A percentile compares a stretch with the other conserved stretches of the same genome.
phyloP scores from a whole-genome alignment of 352 stramenopile species.

The Albugo candida region DNA sequence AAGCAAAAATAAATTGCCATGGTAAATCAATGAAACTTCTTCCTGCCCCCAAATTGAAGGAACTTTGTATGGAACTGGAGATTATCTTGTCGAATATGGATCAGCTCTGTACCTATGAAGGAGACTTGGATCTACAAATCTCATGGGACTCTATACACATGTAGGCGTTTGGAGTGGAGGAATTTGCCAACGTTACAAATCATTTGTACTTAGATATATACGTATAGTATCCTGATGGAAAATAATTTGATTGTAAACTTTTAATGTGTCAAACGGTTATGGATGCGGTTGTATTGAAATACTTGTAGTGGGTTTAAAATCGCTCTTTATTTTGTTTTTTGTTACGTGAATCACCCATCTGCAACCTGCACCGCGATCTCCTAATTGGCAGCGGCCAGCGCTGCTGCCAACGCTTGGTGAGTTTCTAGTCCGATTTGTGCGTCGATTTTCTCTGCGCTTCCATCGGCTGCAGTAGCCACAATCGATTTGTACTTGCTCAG shows the following conservation, averaged over 20 bases:
- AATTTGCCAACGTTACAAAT: too few species aligned
- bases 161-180: too few species aligned
- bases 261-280: too few species aligned
- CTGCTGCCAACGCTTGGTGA: slow-evolving; percentile 82
- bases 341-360: too few species aligned
- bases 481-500: slow-evolving; percentile 84
- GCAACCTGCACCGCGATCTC: too few species aligned
- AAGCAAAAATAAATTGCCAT: slow-evolving; percentile 55
- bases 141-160: slow-evolving; percentile 25
- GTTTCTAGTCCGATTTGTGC: slow-evolving; percentile 93
- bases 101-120: slow-evolving; percentile 62
- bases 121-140: slow-evolving; percentile 67
- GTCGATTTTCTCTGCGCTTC: slow-evolving; percentile 81
- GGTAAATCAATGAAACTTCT: slow-evolving; percentile 80
- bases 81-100: slow-evolving; percentile 65
- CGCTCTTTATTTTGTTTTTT: too few species aligned
- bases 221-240: too few species aligned
- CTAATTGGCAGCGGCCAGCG: slow-evolving; percentile 27
- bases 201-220: too few species aligned
- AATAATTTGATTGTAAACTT: too few species aligned
- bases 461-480: slow-evolving; percentile 56
- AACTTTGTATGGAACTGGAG: slow-evolving; percentile 59
- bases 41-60: slow-evolving; percentile 67
- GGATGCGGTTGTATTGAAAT: too few species aligned
- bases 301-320: too few species aligned